phyloP scores from a whole-genome alignment of 2,329 filamentous ascomycete species.

The Aspergillus uvarum region DNA sequence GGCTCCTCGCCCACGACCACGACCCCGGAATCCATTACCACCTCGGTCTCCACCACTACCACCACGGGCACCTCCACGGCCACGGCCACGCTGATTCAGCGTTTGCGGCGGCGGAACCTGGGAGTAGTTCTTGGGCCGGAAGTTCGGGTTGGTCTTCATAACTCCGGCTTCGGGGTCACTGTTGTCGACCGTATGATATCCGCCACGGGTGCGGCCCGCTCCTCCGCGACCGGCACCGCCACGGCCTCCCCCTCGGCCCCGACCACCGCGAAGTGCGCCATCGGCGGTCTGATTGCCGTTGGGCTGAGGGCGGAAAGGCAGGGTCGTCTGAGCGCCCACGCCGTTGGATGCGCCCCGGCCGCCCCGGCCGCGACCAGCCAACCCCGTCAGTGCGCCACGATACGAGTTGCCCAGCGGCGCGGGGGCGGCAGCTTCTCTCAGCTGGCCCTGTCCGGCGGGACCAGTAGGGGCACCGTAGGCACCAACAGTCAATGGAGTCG shows the following conservation, averaged over 20 bases:
- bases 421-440: slow-evolving; percentile 56
- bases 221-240: slow-evolving; percentile 31
- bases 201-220: slow-evolving; percentile 30
- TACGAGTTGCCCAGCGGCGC: slow-evolving; percentile 60
- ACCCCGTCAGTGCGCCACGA: slow-evolving; percentile 55
- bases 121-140: slow-evolving; percentile 55
- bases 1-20: slow-evolving; percentile 32
- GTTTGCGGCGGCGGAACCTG: slow-evolving; percentile 51
- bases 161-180: slow-evolving; percentile 55
- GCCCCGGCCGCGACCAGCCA: slow-evolving; percentile 39
- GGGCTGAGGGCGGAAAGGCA: slow-evolving; percentile 35
- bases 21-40: slow-evolving; percentile 33
- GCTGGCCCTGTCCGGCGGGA: slow-evolving; percentile 61
- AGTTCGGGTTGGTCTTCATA: slow-evolving; percentile 55
- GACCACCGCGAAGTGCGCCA: slow-evolving; percentile 33
- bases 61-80: slow-evolving; percentile 28
- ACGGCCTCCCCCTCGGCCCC: slow-evolving; percentile 21
- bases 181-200: slow-evolving; percentile 47
- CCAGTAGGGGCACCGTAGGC: slow-evolving; percentile 58
- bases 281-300: slow-evolving; percentile 25
- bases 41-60: slow-evolving; percentile 25
- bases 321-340: slow-evolving; percentile 24
- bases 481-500: slow-evolving; percentile 53
- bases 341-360: slow-evolving; percentile 29
- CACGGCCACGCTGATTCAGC: slow-evolving; percentile 37